Conservation (phyloP, 306 rosid genomes). For the barrel medic (Medicago truncatula) region MtrunA17r5.0-ANR NC_053049.1:2894501-2895000, state of each 20-base stretch:
- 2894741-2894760: slow-evolving; percentile 61
- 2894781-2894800: slow-evolving; percentile 55
- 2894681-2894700: slow-evolving; percentile 65
- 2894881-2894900: slow-evolving; percentile 58
- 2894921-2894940: slow-evolving; percentile 59
- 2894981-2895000: slow-evolving; percentile 50
- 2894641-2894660: slow-evolving; percentile 62
- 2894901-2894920: slow-evolving; percentile 58
- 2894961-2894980: slow-evolving; percentile 58
- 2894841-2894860: slow-evolving; percentile 67
- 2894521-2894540: slow-evolving; percentile 69
- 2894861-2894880: slow-evolving; percentile 63
- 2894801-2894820: slow-evolving; percentile 71
- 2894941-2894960: slow-evolving; percentile 56
- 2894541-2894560: slow-evolving; percentile 63
- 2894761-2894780: slow-evolving; percentile 66
- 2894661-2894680: slow-evolving; percentile 56
- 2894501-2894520: slow-evolving; percentile 76
- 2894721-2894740: slow-evolving; percentile 70
- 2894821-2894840: slow-evolving; percentile 67
- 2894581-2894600: slow-evolving; percentile 78
- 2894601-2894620: slow-evolving; percentile 62
- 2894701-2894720: slow-evolving; percentile 77
- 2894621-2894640: slow-evolving; percentile 63
- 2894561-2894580: slow-evolving; percentile 54